These are phyloP conservation scores for Aspergillus pseudoterreus DNA, from an alignment of 2,329 filamentous ascomycete genomes.

Conservation along the genomic window DNA sequence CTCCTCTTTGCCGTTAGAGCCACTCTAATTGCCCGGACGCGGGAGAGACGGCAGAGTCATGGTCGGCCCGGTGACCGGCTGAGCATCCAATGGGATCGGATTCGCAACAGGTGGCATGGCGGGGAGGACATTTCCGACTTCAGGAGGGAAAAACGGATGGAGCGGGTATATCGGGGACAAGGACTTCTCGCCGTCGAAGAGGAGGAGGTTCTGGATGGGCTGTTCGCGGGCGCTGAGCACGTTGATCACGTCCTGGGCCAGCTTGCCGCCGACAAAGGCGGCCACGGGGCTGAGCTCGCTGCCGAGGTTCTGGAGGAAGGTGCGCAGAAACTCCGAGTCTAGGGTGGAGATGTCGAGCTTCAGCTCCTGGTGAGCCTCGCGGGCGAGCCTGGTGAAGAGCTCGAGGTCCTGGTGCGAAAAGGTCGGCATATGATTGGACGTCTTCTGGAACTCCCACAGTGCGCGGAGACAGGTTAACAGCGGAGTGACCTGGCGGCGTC, in stretches of 20 bases:
- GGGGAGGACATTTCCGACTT: conserved; percentile 22
- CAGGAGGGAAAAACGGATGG: conserved; percentile 59
- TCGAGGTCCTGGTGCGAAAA: conserved; percentile 63
- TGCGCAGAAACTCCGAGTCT: conserved; percentile 68
- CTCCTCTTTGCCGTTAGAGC: neutral
- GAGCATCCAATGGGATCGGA: conserved; percentile 20
- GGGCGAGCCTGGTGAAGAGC: conserved; percentile 72
- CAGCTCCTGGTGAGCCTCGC: conserved; percentile 71
- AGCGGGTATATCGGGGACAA: conserved; percentile 77
- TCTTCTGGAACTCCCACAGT: conserved; percentile 78
- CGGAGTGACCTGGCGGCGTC: conserved; percentile 71
- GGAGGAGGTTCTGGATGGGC: conserved; percentile 88
- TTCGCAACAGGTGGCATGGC: conserved; percentile 26
- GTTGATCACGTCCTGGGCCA: conserved; percentile 97
- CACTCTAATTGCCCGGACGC: neutral
- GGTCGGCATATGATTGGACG: conserved; percentile 53
- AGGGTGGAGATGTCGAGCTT: conserved; percentile 66
- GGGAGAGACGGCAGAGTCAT: conserved; percentile 1
- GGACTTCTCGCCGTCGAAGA: conserved; percentile 83
- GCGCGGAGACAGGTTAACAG: conserved; percentile 82
- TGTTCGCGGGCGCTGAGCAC: conserved; percentile 87
- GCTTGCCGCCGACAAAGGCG: conserved; percentile 81
- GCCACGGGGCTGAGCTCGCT: conserved; percentile 82
- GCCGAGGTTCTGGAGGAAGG: conserved; percentile 81
- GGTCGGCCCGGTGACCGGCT: conserved; percentile 1